Conservation (phyloP, 2,329 filamentous ascomycete genomes). For the Fusarium pseudograminearum region DNA sequence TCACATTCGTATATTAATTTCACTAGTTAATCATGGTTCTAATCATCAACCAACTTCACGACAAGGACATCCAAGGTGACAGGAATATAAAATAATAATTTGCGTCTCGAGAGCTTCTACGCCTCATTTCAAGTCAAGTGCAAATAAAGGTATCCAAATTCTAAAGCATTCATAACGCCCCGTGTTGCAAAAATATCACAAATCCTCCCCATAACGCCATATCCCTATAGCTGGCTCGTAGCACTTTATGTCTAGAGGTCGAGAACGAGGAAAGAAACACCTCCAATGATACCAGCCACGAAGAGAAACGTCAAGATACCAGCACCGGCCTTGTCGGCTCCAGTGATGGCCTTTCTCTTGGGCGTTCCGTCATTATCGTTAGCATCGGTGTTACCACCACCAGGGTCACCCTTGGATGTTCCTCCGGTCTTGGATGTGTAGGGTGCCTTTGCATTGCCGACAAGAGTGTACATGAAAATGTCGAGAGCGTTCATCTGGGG, state of each 20-base stretch:
- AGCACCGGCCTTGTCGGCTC: slow-evolving; percentile 66
- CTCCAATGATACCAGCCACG: slow-evolving; percentile 61
- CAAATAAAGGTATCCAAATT: slow-evolving; percentile 15
- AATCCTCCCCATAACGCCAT: slow-evolving; percentile 9
- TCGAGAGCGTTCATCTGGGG: slow-evolving; percentile 77
- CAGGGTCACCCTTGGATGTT: slow-evolving; percentile 65
- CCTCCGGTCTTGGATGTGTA: slow-evolving; percentile 69
- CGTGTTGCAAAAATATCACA: background rate
- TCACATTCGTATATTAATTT: background rate
- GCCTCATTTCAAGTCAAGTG: background rate
- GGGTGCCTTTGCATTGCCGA: slow-evolving; percentile 58
- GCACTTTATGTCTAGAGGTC: slow-evolving; percentile 4
- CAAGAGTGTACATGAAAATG: slow-evolving; percentile 71
- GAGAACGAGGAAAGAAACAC: slow-evolving; percentile 55
- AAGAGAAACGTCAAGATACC: slow-evolving; percentile 67
- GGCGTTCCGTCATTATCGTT: slow-evolving; percentile 46
- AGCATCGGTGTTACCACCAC: slow-evolving; percentile 56
- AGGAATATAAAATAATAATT: background rate
- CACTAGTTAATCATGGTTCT: background rate
- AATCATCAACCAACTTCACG: background rate
- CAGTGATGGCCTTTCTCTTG: slow-evolving; percentile 54
- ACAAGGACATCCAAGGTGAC: background rate
- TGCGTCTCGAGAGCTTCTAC: background rate
- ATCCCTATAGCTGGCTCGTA: background rate
- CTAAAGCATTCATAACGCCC: slow-evolving; percentile 19